These are phyloP conservation scores for Berkeleyomyces rouxiae DNA, from an alignment of 2,329 filamentous ascomycete genomes.

Conservation along the genomic window DNA sequence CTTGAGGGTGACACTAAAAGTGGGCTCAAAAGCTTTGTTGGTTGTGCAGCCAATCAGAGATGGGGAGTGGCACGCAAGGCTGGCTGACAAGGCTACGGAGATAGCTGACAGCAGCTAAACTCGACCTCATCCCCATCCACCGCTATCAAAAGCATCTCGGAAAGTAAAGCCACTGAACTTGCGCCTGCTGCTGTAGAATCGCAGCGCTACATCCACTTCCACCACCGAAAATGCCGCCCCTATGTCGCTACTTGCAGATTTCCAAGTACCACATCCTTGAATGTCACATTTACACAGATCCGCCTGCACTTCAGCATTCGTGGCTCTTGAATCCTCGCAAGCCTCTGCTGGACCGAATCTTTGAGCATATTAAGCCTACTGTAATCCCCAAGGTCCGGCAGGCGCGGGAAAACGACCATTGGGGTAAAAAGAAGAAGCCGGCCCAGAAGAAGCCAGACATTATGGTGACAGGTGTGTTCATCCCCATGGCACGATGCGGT, in stretches of 20 bases:
- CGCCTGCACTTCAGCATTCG: slow-evolving; percentile 62
- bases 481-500: slow-evolving; percentile 9
- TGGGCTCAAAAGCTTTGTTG: neutral
- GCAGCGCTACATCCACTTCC: neutral
- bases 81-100: slow-evolving; percentile 11
- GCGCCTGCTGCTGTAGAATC: neutral
- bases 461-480: slow-evolving; percentile 50
- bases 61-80: slow-evolving; percentile 1
- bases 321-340: slow-evolving; percentile 70
- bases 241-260: slow-evolving; percentile 79
- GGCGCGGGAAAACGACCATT: slow-evolving; percentile 45
- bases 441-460: slow-evolving; percentile 62
- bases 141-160: neutral
- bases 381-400: slow-evolving; percentile 85
- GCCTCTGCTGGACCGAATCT: slow-evolving; percentile 63
- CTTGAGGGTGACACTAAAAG: neutral
- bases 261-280: slow-evolving; percentile 91
- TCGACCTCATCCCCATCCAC: neutral
- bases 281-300: slow-evolving; percentile 88
- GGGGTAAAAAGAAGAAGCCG: slow-evolving; percentile 51
- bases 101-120: neutral
- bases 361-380: slow-evolving; percentile 67
- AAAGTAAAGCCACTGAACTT: neutral
- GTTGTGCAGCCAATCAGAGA: slow-evolving; percentile 8
- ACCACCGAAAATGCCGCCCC: slow-evolving; percentile 53